Conservation (phyloP, 2,329 filamentous ascomycete species). For the Cladorrhinum sp. region DNA sequence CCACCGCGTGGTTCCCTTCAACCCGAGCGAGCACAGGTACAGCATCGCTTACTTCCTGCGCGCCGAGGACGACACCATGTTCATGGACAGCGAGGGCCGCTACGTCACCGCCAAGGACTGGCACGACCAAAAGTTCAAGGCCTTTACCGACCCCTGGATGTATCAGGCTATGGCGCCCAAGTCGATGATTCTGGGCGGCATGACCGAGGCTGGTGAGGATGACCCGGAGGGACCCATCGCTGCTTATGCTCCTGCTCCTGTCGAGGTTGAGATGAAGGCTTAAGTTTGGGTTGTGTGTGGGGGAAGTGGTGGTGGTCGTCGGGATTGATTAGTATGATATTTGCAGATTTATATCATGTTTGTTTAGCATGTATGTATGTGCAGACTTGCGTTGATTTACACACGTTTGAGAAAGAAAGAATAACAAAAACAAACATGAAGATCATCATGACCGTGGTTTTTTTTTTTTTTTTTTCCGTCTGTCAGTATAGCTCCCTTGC, state of each 20-base stretch:
- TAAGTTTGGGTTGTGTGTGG: background rate
- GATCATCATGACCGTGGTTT: too few species aligned
- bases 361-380: too few species aligned
- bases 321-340: too few species aligned
- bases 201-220: constrained; percentile 41
- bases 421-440: too few species aligned
- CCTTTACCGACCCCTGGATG: constrained; percentile 43
- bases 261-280: background rate
- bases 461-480: too few species aligned
- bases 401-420: too few species aligned
- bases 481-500: too few species aligned
- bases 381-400: too few species aligned
- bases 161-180: constrained; percentile 47
- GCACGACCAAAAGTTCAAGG: constrained; percentile 55
- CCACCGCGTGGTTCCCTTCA: constrained; percentile 54
- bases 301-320: too few species aligned
- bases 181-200: constrained; percentile 49
- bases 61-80: constrained; percentile 55
- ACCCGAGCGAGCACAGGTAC: constrained; percentile 53
- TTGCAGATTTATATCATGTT: background rate
- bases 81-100: constrained; percentile 53
- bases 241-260: constrained; percentile 5
- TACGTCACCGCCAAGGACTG: constrained; percentile 52
- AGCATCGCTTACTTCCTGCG: constrained; percentile 58
- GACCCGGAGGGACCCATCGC: constrained; percentile 18